Percentiles rank a stretch among this genome's conserved stretches.
Evolutionary conservation across 352 stramenopile genomes (phyloP).

Genomic region (Pythium guiyangense): DNA sequence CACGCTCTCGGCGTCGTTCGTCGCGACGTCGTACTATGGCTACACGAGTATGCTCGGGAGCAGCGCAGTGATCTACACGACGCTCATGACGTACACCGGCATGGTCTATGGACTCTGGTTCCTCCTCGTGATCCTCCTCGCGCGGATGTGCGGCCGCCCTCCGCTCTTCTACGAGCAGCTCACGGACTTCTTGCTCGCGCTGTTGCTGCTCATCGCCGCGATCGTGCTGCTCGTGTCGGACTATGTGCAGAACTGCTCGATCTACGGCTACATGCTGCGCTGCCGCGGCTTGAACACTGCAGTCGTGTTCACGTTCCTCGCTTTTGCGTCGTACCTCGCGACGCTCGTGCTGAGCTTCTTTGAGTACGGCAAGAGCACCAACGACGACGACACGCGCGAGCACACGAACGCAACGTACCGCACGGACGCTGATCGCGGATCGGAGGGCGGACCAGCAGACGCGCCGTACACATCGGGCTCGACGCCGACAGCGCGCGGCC

Average conservation of each 20-base stretch:
- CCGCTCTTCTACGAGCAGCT: conserved; percentile 38
- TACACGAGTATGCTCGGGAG: conserved; percentile 72
- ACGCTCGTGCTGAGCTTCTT: conserved; percentile 51
- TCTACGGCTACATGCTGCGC: conserved; percentile 70
- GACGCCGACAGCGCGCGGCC: conserved; percentile 9
- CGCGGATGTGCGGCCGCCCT: conserved; percentile 35
- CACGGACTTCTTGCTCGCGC: conserved; percentile 47
- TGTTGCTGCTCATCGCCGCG: conserved; percentile 54
- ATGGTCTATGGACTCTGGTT: conserved; percentile 61
- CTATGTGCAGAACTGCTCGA: conserved; percentile 53
- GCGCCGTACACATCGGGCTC: conserved; percentile 7
- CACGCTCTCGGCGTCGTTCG: conserved; percentile 56
- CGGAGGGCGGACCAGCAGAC: conserved; percentile 3
- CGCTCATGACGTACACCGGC: conserved; percentile 56
- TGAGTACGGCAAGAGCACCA: conserved; percentile 20
- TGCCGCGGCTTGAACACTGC: conserved; percentile 43
- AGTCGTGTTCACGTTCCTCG: conserved; percentile 66
- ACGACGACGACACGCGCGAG: conserved; percentile 10
- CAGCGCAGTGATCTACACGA: conserved; percentile 47
- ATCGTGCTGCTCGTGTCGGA: conserved; percentile 68
- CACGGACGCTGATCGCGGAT: conserved; percentile 1
- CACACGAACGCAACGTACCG: conserved; percentile 19
- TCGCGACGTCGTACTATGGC: conserved; percentile 55
- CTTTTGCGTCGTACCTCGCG: conserved; percentile 42
- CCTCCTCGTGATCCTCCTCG: conserved; percentile 38